phyloP scores from a whole-genome alignment of 257 asterid genomes.

The Solanum paucissectum region DNA sequence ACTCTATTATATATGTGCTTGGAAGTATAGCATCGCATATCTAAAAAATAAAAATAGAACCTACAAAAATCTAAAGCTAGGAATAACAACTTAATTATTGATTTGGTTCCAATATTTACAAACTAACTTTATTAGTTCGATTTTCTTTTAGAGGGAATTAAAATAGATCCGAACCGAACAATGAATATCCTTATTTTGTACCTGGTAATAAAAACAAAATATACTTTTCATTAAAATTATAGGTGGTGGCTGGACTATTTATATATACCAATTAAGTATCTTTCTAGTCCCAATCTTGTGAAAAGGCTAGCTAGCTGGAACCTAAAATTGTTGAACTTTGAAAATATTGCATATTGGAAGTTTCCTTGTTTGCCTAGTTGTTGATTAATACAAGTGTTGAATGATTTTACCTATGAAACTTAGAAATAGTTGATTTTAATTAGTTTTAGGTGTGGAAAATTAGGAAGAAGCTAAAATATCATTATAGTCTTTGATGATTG shows the following conservation, averaged over 20 bases:
- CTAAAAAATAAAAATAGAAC: background rate
- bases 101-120: background rate
- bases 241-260: background rate
- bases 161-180: background rate
- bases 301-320: background rate
- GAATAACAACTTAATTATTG: background rate
- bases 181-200: background rate
- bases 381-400: background rate
- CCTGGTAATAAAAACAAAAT: background rate
- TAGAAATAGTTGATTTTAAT: background rate
- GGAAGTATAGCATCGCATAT: background rate
- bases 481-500: background rate
- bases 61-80: background rate
- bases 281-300: background rate
- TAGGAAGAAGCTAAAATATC: background rate
- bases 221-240: background rate
- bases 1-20: background rate
- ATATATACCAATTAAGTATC: background rate
- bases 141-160: background rate
- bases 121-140: too few species aligned
- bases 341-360: background rate
- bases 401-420: background rate
- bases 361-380: background rate
- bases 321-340: background rate
- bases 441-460: background rate